These are phyloP conservation scores for Mycena vulgaris DNA, from an alignment of 768 basidiomycete species.

Conservation along the genomic window DNA sequence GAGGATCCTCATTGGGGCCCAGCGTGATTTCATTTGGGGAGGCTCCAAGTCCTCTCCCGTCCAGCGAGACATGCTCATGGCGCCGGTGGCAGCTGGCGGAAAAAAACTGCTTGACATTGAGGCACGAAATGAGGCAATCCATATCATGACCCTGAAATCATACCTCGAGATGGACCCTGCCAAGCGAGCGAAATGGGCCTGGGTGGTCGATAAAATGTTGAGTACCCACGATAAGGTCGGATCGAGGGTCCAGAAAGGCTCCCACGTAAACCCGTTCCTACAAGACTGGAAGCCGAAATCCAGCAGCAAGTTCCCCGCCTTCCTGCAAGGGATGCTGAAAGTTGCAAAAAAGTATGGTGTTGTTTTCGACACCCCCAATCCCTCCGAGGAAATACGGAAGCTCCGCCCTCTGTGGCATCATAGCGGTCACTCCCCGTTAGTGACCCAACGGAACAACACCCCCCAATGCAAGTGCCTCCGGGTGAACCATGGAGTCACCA, in stretches of 20 bases:
- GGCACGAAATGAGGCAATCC: conserved; percentile 47
- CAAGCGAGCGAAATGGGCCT: conserved; percentile 46
- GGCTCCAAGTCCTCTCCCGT: conserved; percentile 28
- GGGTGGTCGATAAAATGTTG: conserved; percentile 45
- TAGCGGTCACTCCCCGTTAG: background rate
- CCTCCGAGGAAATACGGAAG: conserved; percentile 6
- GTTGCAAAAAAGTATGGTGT: conserved; percentile 42
- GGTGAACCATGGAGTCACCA: background rate
- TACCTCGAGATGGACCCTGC: conserved; percentile 39
- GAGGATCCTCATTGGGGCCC: too few relatives aligned
- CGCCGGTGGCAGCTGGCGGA: conserved; percentile 41
- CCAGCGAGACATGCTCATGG: conserved; percentile 37
- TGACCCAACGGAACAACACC: conserved; percentile 2
- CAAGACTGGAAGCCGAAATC: conserved; percentile 44
- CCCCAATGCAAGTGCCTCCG: conserved; percentile 9
- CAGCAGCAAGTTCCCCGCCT: conserved; percentile 16
- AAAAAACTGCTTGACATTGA: conserved; percentile 43
- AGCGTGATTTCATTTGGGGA: too few relatives aligned
- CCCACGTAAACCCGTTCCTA: conserved; percentile 40
- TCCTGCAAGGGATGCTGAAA: conserved; percentile 37
- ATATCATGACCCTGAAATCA: conserved; percentile 41
- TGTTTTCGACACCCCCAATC: conserved; percentile 27
- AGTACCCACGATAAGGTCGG: background rate
- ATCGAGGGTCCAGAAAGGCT: conserved; percentile 9
- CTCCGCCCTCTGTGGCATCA: conserved; percentile 23